A percentile compares a stretch with the other conserved stretches of the same genome.
Conservation (phyloP, 257 asterid genomes). For the Solanum okadae region DNA sequence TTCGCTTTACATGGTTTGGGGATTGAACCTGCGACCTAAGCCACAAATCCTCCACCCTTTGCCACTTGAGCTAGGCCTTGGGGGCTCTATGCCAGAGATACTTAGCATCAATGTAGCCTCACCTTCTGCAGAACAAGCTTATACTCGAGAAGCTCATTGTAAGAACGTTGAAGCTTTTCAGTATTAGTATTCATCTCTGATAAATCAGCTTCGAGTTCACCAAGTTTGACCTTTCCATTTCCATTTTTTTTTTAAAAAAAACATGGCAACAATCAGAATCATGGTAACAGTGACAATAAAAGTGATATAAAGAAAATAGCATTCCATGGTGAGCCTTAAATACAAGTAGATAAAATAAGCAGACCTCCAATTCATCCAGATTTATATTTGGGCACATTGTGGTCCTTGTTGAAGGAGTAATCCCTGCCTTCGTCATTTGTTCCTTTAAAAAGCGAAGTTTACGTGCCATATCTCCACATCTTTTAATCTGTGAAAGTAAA, state of each 20-base stretch:
- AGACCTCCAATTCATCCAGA: constrained; percentile 56
- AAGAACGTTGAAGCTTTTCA: constrained; percentile 43
- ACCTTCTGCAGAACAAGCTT: constrained; percentile 58
- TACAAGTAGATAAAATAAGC: not conserved
- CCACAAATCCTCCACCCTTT: too few relatives aligned
- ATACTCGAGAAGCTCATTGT: constrained; percentile 56
- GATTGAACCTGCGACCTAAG: too few relatives aligned
- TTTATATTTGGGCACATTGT: constrained; percentile 9
- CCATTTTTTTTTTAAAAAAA: not conserved
- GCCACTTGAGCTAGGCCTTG: too few relatives aligned
- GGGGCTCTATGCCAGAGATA: not conserved
- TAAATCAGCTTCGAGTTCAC: constrained; percentile 55
- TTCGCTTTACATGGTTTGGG: too few relatives aligned
- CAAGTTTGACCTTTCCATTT: constrained; percentile 40
- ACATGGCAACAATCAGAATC: not conserved
- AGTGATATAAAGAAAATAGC: not conserved
- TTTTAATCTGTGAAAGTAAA: constrained; percentile 31
- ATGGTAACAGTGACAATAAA: not conserved
- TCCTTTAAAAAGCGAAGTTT: constrained; percentile 42
- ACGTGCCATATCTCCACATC: constrained; percentile 63
- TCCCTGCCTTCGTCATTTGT: constrained; percentile 43
- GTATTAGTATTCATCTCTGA: constrained; percentile 51
- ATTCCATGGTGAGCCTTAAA: not conserved
- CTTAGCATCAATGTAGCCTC: not conserved
- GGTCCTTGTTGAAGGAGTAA: constrained; percentile 30